Evolutionary conservation across 768 basidiomycete species (phyloP).

Genomic region (Sistotremastrum suecicum): DNA sequence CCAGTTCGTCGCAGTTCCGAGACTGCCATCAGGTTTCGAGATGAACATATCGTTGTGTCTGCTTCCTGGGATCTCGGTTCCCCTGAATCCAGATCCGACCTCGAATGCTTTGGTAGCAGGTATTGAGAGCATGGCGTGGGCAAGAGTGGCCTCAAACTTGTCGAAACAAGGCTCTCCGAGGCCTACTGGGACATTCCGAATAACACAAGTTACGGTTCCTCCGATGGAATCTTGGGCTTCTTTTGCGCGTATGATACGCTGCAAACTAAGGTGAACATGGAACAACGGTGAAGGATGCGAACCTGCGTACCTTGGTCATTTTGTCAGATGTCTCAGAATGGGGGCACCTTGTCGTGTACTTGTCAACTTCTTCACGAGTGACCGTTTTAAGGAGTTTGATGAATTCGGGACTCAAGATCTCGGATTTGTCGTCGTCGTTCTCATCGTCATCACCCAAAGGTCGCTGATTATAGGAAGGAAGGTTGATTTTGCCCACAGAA

Average conservation of each 20-base stretch:
- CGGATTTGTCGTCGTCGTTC: conserved; percentile 49
- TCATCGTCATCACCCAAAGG: conserved; percentile 29
- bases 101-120: conserved; percentile 98
- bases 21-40: conserved; percentile 41
- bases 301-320: conserved; percentile 73
- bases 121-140: conserved; percentile 97
- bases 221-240: conserved; percentile 88
- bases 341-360: conserved; percentile 78
- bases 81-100: conserved; percentile 91
- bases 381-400: conserved; percentile 61
- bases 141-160: conserved; percentile 92
- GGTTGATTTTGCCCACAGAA: conserved; percentile 83
- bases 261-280: conserved; percentile 2
- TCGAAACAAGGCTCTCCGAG: conserved; percentile 97
- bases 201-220: conserved; percentile 94
- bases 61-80: conserved; percentile 86
- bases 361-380: conserved; percentile 81
- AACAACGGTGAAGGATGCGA: neutral
- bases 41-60: conserved; percentile 89
- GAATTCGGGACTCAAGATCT: conserved; percentile 76
- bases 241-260: conserved; percentile 93
- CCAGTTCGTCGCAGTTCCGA: conserved; percentile 88
- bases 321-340: conserved; percentile 75
- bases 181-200: conserved; percentile 79
- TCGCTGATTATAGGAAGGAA: conserved; percentile 42